Conservation (phyloP, 2,329 filamentous ascomycete species). For the Alternaria postmessia region DNA sequence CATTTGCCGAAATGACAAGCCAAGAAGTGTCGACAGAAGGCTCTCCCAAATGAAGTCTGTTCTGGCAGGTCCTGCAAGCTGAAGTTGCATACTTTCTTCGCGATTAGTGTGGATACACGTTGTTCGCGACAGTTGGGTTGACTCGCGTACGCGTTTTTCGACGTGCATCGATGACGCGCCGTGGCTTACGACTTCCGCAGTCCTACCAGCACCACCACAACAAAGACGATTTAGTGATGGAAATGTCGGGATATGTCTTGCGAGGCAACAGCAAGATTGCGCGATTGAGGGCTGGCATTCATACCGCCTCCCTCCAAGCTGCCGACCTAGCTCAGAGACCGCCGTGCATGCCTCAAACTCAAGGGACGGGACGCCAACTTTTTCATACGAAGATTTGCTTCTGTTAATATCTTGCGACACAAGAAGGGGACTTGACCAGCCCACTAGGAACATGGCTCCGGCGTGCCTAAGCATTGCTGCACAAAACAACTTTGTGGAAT, state of each 20-base stretch:
- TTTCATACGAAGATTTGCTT: background rate
- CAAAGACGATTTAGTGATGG: background rate
- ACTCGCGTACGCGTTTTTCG: too few relatives aligned
- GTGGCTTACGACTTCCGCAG: too few relatives aligned
- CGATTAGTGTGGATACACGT: background rate
- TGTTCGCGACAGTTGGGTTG: background rate
- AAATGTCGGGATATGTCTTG: background rate
- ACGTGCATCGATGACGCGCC: too few relatives aligned
- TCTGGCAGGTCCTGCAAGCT: background rate
- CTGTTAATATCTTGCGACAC: too few relatives aligned
- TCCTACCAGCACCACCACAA: background rate
- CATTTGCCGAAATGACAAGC: background rate
- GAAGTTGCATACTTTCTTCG: background rate
- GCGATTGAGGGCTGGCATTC: background rate
- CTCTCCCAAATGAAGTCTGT: background rate
- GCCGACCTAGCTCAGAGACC: background rate
- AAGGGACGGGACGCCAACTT: background rate
- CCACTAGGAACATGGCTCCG: background rate
- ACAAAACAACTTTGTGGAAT: background rate
- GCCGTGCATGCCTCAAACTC: background rate
- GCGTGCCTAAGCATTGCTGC: background rate
- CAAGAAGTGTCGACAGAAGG: background rate
- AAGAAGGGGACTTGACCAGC: background rate
- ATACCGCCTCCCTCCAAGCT: background rate
- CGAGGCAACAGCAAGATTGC: background rate